Conservation (phyloP, 495 filamentous ascomycete species). For the Penicillium malachiteum region DNA sequence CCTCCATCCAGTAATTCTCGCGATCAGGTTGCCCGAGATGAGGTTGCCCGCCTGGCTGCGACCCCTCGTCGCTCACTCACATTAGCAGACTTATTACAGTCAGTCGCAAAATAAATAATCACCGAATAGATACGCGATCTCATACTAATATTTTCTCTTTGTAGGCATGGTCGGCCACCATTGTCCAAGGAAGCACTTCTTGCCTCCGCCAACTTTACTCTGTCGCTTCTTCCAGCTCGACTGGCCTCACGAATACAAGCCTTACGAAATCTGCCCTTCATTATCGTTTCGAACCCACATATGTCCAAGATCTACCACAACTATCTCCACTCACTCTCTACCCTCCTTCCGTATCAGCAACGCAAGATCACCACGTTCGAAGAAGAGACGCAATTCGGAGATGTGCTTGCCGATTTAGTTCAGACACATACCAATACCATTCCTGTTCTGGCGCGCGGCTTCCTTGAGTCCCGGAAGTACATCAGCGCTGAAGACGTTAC, state of each 20-base stretch:
- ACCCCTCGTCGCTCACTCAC: constrained; percentile 78
- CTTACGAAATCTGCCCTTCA: constrained; percentile 89
- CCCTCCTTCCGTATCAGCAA: constrained; percentile 79
- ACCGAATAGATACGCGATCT: not conserved
- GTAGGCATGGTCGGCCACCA: constrained; percentile 85
- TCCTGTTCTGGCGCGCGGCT: constrained; percentile 84
- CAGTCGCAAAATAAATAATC: constrained; percentile 14
- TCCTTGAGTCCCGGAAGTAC: constrained; percentile 87
- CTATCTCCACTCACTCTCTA: constrained; percentile 88
- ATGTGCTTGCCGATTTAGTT: constrained; percentile 89
- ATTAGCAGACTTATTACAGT: constrained; percentile 87
- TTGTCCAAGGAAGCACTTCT: constrained; percentile 76
- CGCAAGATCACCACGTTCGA: constrained; percentile 75
- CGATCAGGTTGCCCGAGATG: constrained; percentile 57
- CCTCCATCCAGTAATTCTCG: not conserved
- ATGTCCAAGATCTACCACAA: constrained; percentile 91
- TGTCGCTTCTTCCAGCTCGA: constrained; percentile 88
- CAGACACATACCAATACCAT: constrained; percentile 93
- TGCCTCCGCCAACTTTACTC: constrained; percentile 89
- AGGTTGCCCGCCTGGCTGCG: constrained; percentile 74
- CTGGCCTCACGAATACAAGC: constrained; percentile 91
- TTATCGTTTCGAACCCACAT: constrained; percentile 94
- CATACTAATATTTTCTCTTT: not conserved
- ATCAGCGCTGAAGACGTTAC: constrained; percentile 78
- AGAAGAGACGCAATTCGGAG: constrained; percentile 86